These are phyloP conservation scores for Triglochin maritima DNA, from an alignment of 106 monocot species.

Conservation along the genomic window DNA sequence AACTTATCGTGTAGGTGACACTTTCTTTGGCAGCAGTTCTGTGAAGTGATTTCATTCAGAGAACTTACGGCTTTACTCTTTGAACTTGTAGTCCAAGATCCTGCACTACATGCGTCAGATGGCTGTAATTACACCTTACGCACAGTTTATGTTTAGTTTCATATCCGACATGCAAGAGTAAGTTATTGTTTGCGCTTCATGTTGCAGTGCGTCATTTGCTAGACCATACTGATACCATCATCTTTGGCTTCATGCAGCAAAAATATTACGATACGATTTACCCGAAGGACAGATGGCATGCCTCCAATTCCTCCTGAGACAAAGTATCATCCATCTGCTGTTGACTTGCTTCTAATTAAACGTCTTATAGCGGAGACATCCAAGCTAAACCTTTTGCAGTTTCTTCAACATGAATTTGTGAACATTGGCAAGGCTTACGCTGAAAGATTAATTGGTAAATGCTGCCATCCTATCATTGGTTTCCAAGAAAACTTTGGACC, in stretches of 20 bases:
- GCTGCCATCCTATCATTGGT: not conserved
- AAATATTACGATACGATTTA: constrained; percentile 65
- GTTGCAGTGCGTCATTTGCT: not conserved
- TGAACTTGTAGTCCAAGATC: constrained; percentile 72
- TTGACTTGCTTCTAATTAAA: constrained; percentile 94
- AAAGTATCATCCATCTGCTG: constrained; percentile 97
- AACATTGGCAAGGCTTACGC: constrained; percentile 89
- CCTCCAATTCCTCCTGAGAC: constrained; percentile 91
- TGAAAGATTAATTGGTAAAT: constrained; percentile 84
- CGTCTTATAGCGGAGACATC: constrained; percentile 82
- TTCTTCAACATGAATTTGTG: constrained; percentile 97
- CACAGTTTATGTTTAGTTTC: constrained; percentile 84
- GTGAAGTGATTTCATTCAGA: not conserved
- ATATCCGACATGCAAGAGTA: constrained; percentile 65
- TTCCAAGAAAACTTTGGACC: too few species aligned
- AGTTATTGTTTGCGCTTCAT: constrained; percentile 14
- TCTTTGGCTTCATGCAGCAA: constrained; percentile 38
- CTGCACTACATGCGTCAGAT: constrained; percentile 98
- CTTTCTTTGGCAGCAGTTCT: not conserved
- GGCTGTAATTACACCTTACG: constrained; percentile 98
- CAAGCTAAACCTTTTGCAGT: constrained; percentile 81
- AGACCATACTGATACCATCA: not conserved
- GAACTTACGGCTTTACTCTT: constrained; percentile 1
- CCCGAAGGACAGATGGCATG: constrained; percentile 92
- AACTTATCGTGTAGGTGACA: constrained; percentile 76